phyloP scores from a whole-genome alignment of 768 basidiomycete genomes.

The Dacryopinax primogenitus region DNA sequence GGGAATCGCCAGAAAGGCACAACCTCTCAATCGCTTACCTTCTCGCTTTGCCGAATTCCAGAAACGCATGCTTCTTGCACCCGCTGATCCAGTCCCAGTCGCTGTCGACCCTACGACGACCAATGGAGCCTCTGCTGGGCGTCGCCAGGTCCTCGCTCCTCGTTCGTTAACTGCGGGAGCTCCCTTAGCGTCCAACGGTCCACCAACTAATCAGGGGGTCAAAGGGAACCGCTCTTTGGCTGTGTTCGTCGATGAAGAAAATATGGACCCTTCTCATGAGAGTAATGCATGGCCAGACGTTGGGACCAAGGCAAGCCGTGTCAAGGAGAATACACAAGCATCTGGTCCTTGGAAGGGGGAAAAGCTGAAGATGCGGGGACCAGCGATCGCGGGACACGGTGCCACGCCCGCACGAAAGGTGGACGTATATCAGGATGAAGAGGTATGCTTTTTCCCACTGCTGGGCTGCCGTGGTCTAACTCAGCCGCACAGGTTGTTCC shows the following conservation, averaged over 20 bases:
- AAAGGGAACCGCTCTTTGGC: slow-evolving; percentile 21
- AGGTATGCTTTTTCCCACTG: neutral
- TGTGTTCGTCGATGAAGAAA: slow-evolving; percentile 25
- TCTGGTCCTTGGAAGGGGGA: slow-evolving; percentile 32
- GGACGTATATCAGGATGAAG: slow-evolving; percentile 33
- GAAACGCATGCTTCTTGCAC: slow-evolving; percentile 36
- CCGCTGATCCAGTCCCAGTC: slow-evolving; percentile 20
- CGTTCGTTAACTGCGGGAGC: slow-evolving; percentile 17
- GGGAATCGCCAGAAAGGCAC: slow-evolving; percentile 68
- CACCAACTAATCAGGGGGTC: slow-evolving; percentile 25
- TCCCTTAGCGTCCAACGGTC: slow-evolving; percentile 31
- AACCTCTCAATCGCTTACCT: slow-evolving; percentile 75
- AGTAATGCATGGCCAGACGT: slow-evolving; percentile 31
- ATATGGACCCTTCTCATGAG: slow-evolving; percentile 9
- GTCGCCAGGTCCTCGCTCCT: slow-evolving; percentile 19
- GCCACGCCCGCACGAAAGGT: slow-evolving; percentile 26
- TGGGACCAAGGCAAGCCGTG: slow-evolving; percentile 30
- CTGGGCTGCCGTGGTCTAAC: neutral
- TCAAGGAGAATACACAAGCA: slow-evolving; percentile 33
- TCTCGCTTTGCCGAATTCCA: slow-evolving; percentile 70
- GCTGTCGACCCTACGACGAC: slow-evolving; percentile 12
- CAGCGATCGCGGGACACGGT: slow-evolving; percentile 21
- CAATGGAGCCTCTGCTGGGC: slow-evolving; percentile 15
- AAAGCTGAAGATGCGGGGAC: slow-evolving; percentile 23
- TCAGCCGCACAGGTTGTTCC: neutral